Conservation (phyloP, 2,329 filamentous ascomycete genomes). For the Fusarium longipes region DNA sequence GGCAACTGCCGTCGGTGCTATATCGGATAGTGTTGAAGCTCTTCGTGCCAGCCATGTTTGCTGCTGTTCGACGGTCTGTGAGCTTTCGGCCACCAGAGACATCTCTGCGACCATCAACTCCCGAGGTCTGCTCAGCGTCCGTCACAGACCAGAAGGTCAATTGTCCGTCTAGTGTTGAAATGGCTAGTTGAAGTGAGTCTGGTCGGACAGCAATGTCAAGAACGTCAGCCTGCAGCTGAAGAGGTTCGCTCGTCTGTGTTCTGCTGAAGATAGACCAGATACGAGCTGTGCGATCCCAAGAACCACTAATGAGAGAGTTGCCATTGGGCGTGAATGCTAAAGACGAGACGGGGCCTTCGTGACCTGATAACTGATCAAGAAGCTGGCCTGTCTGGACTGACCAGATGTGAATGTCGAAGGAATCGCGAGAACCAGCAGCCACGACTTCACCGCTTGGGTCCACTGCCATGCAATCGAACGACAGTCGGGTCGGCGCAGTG, state of each 20-base stretch:
- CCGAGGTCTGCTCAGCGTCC: constrained; percentile 86
- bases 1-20: constrained; percentile 89
- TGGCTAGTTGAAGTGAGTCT: constrained; percentile 89
- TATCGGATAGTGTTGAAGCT: constrained; percentile 89
- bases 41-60: constrained; percentile 90
- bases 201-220: constrained; percentile 87
- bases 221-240: constrained; percentile 92
- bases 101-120: constrained; percentile 89
- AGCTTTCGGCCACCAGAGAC: constrained; percentile 92
- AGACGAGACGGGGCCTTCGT: constrained; percentile 92
- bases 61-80: constrained; percentile 88
- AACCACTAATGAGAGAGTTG: constrained; percentile 85
- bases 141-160: constrained; percentile 94
- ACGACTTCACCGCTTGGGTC: constrained; percentile 97
- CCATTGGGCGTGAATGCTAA: constrained; percentile 91
- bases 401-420: constrained; percentile 98
- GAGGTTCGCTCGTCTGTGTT: constrained; percentile 92
- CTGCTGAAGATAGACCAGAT: constrained; percentile 96
- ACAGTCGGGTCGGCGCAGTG: constrained; percentile 89
- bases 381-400: constrained; percentile 97
- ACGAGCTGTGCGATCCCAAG: constrained; percentile 95
- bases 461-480: constrained; percentile 94
- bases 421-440: constrained; percentile 93
- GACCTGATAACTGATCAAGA: constrained; percentile 88
- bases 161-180: constrained; percentile 93